Conservation (phyloP, 257 asterid species). For the Buddleja alternifolia region DNA sequence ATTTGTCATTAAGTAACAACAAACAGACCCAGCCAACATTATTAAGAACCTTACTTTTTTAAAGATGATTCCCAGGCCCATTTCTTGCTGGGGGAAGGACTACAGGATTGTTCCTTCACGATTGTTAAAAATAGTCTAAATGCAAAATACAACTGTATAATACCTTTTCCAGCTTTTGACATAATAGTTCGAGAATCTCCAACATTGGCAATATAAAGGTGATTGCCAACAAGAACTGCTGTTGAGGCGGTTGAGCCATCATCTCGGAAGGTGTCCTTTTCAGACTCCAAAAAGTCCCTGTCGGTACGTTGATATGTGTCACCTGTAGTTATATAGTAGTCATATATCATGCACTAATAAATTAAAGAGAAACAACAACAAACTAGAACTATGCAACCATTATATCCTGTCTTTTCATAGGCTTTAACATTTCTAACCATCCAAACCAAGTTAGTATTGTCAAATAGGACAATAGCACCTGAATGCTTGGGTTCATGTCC, state of each 20-base stretch:
- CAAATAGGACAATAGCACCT: constrained; percentile 9
- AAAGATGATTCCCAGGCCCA: not conserved
- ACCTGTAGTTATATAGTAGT: constrained; percentile 52
- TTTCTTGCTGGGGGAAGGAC: not conserved
- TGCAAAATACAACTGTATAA: constrained; percentile 1
- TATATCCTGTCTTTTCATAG: constrained; percentile 4
- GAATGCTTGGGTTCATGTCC: constrained; percentile 1
- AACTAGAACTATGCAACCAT: constrained; percentile 7
- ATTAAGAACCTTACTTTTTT: not conserved
- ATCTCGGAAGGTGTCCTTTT: constrained; percentile 88
- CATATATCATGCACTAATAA: constrained; percentile 8
- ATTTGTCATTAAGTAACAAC: not conserved
- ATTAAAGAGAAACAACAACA: not conserved
- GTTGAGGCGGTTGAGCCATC: constrained; percentile 98
- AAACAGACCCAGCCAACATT: not conserved
- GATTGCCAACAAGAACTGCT: constrained; percentile 85
- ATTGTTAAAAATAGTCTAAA: not conserved
- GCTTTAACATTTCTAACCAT: not conserved
- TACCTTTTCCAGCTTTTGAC: constrained; percentile 95
- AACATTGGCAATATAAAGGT: constrained; percentile 95
- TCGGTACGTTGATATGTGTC: constrained; percentile 91
- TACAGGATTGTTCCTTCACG: not conserved
- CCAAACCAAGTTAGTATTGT: constrained; percentile 21
- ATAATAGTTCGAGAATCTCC: constrained; percentile 97
- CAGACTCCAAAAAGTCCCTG: constrained; percentile 81